Evolutionary conservation across 139 green algal genomes (phyloP), one percentile per base, ranked within the genome.

Genomic region (Chlorella sp.): DNA sequence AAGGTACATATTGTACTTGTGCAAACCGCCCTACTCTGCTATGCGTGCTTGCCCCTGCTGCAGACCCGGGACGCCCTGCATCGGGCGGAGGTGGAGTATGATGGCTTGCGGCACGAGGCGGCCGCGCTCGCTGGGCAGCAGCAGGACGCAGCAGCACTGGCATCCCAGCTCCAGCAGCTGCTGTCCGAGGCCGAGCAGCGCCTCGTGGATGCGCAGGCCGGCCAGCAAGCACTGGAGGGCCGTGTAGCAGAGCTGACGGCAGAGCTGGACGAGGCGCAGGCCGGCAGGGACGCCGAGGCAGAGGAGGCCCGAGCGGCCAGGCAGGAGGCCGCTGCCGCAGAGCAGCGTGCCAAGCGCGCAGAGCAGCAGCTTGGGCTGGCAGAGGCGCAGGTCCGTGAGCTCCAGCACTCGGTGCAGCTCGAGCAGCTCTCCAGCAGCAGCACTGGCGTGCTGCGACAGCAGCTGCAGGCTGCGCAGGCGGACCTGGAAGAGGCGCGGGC

Each of bases 321-420:
- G 46, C 25, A 45, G 27, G 42, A 41, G 46, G 15, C 38, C 8
- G 46, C 9, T 14, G 60, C 12, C 25, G 59, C 72, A 8, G 46
- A 31, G 9, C 35, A 45, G 36, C 60, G 42, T 45, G 45, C 25
- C 25, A 31, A 50, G 2, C 31, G 36, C 25, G 33, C 71, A 45
- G 41, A 78, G 60, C 60, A 71, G 45, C 72, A 55, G 72, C 59
- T 78, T 45, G 42, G 27, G 23, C 53, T 78, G 55, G 60, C 72
- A 14, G 35, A 71, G 17, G 72, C 72, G 27, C 60, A 78, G 36
- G 60, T 78, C 46, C 43, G 46, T 3, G 60, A 78, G 45, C 42
- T 78, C 17, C 45, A 78, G 46, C 72, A 78, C 48, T 48, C 60
- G 0, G 33, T 59, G 35, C 38, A 58, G 61, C 27, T 78, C 46